phyloP scores from a whole-genome alignment of 805 yeast species.

The Lachancea sp. region DNA sequence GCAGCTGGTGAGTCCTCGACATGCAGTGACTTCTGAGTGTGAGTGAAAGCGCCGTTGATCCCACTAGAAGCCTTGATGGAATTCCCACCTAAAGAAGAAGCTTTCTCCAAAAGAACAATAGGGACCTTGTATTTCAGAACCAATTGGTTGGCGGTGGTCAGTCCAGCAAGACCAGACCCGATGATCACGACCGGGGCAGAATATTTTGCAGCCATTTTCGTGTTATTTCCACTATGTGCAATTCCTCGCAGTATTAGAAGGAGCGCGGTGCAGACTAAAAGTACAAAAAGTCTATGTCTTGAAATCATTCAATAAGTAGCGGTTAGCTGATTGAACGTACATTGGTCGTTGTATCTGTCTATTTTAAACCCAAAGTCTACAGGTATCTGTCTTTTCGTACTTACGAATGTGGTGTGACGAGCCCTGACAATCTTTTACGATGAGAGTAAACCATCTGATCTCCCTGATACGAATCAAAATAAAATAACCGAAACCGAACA shows the following conservation, averaged over 20 bases:
- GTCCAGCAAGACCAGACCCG: conserved; percentile 54
- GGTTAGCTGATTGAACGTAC: neutral
- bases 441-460: neutral
- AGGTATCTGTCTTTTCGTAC: no score
- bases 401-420: neutral
- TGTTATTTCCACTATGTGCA: neutral
- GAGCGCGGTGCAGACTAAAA: neutral
- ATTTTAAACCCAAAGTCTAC: no score
- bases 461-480: neutral
- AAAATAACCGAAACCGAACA: no score
- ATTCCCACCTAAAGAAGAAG: conserved; percentile 47
- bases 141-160: conserved; percentile 39
- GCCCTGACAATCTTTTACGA: neutral
- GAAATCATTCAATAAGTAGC: neutral
- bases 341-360: neutral
- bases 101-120: conserved; percentile 45
- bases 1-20: conserved; percentile 51
- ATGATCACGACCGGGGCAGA: conserved; percentile 39
- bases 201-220: conserved; percentile 6
- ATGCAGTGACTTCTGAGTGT: conserved; percentile 45
- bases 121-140: conserved; percentile 34
- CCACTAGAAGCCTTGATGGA: conserved; percentile 59
- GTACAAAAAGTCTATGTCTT: neutral
- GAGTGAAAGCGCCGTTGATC: conserved; percentile 63
- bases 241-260: neutral